Evolutionary conservation across 352 stramenopile species (phyloP), one percentile per base, ranked within the genome.

Genomic region (Phytopythium sindhum): DNA sequence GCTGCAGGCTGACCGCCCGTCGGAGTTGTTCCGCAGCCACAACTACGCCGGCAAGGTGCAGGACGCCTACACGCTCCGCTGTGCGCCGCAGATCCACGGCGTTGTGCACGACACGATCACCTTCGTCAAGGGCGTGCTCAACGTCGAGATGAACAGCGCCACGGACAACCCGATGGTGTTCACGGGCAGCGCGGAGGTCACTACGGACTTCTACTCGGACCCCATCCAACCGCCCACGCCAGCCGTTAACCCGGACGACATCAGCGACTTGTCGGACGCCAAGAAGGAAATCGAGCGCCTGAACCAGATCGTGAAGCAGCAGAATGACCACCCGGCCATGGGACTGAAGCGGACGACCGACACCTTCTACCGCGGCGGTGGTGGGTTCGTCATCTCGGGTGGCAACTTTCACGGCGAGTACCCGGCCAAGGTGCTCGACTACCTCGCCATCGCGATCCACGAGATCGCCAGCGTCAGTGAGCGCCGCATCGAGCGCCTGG

Each of bases 321-420:
- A 80, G 60, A 75, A 69, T 35, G 72, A 81, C 17, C 70, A 87
- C 53, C 77, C 71, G 2, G 68, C 74, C 5, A 69, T 78, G 10
- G 81, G 82, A 0, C 74, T 93, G 67, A 95, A 95, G 82, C 80
- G 84, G 55, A 90, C 78, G 11, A 89, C 82, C 21, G 86, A 93
- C 56, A 92, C 84, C 41, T 88, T 96, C 70, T 91, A 91, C 72
- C 78, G 83, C 47, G 80, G 82, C 14, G 84, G 75, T 15, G 81
- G 83, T 39, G 85, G 84, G 35, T 90, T 95, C 60, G 85, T 96
- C 76, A 96, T 96, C 67, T 96, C 86, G 4, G 89, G 89, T 41
- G 88, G 89, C 69, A 97, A 97, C 73, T 97, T 97, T 75, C 88
- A 97, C 65, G 89, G 88, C 52, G 89, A 97, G 67, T 97, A 97